phyloP scores from a whole-genome alignment of 208 protist species.

The Trypanosoma caninum region DNA sequence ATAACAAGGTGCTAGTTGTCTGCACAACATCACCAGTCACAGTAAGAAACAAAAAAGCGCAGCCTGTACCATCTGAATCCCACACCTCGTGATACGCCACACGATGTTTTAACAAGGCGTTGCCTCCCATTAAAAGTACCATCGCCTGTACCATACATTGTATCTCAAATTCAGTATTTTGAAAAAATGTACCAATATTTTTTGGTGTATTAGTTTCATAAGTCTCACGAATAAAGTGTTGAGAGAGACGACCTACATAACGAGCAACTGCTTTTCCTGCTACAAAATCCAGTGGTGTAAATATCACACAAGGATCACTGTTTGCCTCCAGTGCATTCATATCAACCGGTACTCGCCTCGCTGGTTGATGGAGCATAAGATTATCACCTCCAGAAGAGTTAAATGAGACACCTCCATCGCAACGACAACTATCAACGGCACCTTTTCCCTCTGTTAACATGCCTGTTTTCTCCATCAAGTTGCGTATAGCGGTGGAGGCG shows the following conservation, averaged over 20 bases:
- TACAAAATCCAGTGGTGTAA: slow-evolving; percentile 82
- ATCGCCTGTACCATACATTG: slow-evolving; percentile 69
- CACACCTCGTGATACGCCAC: slow-evolving; percentile 82
- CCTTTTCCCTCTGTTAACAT: slow-evolving; percentile 12
- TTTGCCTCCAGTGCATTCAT: slow-evolving; percentile 29
- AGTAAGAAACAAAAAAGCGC: slow-evolving; percentile 73
- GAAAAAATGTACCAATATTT: slow-evolving; percentile 70
- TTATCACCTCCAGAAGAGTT: slow-evolving; percentile 24
- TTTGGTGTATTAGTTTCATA: slow-evolving; percentile 40
- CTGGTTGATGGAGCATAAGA: slow-evolving; percentile 27
- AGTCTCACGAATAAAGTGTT: slow-evolving; percentile 90
- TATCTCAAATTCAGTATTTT: slow-evolving; percentile 73
- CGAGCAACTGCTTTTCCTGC: slow-evolving; percentile 73
- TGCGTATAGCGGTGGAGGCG: slow-evolving; percentile 20
- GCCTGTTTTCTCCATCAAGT: slow-evolving; percentile 20
- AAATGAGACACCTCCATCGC: neutral
- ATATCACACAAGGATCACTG: slow-evolving; percentile 44
- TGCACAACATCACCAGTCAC: slow-evolving; percentile 88
- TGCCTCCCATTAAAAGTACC: slow-evolving; percentile 78
- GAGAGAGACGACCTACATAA: slow-evolving; percentile 85
- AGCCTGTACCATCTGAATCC: slow-evolving; percentile 75
- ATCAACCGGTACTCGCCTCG: slow-evolving; percentile 34
- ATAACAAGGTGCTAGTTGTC: slow-evolving; percentile 21
- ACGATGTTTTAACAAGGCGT: slow-evolving; percentile 82
- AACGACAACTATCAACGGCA: slow-evolving; percentile 1